phyloP scores from a whole-genome alignment of 2,329 filamentous ascomycete genomes.

The Trichoderma harzianum region DNA sequence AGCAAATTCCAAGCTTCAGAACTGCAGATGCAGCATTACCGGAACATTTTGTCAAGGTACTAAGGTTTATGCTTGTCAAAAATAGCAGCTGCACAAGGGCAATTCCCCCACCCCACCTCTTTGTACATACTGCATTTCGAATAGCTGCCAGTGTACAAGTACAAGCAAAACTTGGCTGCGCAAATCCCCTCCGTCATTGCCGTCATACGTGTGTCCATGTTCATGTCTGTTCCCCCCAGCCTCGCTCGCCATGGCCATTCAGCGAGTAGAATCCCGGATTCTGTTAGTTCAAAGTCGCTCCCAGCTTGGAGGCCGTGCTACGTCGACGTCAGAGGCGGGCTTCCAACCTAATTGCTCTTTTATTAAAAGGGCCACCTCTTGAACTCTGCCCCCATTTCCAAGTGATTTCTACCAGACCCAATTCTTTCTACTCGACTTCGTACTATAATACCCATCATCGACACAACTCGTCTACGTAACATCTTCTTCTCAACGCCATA shows the following conservation, averaged over 20 bases:
- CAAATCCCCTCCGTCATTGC: neutral
- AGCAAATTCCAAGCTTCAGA: neutral
- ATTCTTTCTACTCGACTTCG: neutral
- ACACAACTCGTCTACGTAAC: neutral
- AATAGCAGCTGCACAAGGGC: neutral
- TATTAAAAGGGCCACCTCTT: neutral
- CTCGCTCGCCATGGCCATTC: neutral
- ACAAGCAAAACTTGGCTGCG: neutral
- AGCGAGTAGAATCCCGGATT: neutral
- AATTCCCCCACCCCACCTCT: neutral
- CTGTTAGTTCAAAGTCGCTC: neutral
- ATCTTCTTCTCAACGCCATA: neutral
- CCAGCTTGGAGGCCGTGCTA: neutral
- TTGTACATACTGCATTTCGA: neutral
- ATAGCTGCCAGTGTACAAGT: neutral
- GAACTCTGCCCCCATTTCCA: too few species aligned
- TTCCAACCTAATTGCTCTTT: neutral
- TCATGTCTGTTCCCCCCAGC: neutral
- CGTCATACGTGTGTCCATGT: neutral
- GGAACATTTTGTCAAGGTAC: neutral
- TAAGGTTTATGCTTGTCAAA: neutral
- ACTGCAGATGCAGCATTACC: neutral
- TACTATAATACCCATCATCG: neutral
- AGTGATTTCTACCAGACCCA: neutral
- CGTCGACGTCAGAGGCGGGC: constrained; percentile 13